Evolutionary conservation across 73 alveolate species (phyloP).

Genomic region (Paramecium biaurelia): DNA sequence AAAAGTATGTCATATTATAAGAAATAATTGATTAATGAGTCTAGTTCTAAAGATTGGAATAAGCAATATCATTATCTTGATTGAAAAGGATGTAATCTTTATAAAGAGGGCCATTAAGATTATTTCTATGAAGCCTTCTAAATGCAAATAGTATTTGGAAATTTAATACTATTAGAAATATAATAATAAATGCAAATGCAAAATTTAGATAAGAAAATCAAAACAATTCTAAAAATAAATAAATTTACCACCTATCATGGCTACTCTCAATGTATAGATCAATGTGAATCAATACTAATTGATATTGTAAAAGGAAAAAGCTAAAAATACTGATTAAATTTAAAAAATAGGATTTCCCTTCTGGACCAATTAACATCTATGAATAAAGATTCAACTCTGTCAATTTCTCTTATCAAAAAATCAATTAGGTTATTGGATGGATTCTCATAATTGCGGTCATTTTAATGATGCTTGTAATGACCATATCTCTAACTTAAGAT

Average conservation of each 20-base stretch:
- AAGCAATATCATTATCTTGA: background rate
- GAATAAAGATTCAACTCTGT: constrained; percentile 24
- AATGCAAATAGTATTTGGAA: background rate
- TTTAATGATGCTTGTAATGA: background rate
- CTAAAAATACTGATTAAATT: background rate
- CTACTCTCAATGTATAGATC: constrained; percentile 44
- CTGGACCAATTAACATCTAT: constrained; percentile 22
- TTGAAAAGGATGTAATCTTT: background rate
- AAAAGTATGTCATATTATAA: background rate
- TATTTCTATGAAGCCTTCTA: background rate
- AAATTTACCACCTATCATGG: constrained; percentile 5
- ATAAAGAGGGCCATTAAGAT: background rate
- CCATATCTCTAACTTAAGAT: background rate
- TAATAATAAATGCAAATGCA: background rate
- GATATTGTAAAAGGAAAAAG: background rate
- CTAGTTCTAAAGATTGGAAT: background rate
- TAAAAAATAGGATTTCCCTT: background rate
- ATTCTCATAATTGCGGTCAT: constrained; percentile 1
- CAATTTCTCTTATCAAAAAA: constrained; percentile 41
- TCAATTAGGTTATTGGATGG: constrained; percentile 53
- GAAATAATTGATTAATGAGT: background rate
- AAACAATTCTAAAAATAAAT: constrained; percentile 14
- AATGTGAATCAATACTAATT: constrained; percentile 34
- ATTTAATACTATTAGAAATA: background rate
- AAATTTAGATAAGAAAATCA: background rate